Base-by-base conservation (phyloP, 2,329 filamentous ascomycete genomes). In the Talaromyces sp. region DNA sequence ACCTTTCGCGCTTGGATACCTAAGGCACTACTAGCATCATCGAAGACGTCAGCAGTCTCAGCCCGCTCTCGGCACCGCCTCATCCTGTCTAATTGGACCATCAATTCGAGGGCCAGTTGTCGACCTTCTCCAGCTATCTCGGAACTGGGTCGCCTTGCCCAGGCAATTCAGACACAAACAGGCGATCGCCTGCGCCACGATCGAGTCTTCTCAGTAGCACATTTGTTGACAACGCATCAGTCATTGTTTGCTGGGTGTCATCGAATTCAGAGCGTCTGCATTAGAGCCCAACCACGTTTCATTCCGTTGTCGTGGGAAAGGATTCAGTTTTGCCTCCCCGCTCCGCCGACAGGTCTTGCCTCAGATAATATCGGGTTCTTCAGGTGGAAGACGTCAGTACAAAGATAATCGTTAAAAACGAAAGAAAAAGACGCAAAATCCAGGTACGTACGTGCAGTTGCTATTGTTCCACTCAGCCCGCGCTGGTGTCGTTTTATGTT, bases 201-300 rank as follows among this genome's bases (percentile, higher is more conserved):
- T 67, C 66, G 68, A 67, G 66, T 63, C 55, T 39, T 52, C 64
- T 61, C 48, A 42, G 67, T 66, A 70, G 67, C 62, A 66, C 65
- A 63, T 63, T 69, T 66, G 67, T 66, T 76, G 77, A 77, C 77
- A 79, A 77, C 77, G 71, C 77, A 79, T 79, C 75, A 42, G 28
- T 9, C 21, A 57, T 40, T 42, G 73, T 54, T 55, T 61, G 65
- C 67, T 67, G 66, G 69, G 66, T 69, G 67, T 72, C 71, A 72
- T 70, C 67, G 69, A 70, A 73, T 69, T 72, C 69, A 68, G 67
- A 70, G 68, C 69, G 67, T 31, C 75, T 79, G 77, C 77, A 77
- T 74, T 73, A 74, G 70, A 76, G 76, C 77, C 77, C 76, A 78
- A 79, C 76, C 74, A 75, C 73, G 73, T 76, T 74, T 74, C 72